Percentiles rank a stretch among this genome's conserved stretches.
Conservation (phyloP, 306 rosid species). For the Vachellia collinsii region DNA sequence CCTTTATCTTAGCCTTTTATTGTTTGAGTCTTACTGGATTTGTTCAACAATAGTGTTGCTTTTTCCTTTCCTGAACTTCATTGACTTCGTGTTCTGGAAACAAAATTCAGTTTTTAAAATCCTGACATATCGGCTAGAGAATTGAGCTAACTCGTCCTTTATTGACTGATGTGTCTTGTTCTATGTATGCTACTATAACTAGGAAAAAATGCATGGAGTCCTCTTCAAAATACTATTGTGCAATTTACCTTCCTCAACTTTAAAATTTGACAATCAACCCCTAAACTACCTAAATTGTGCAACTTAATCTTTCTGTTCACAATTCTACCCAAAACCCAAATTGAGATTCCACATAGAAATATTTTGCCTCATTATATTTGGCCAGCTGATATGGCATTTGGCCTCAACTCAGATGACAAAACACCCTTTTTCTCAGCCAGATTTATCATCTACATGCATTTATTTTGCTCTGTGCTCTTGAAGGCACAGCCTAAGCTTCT, state of each 20-base stretch:
- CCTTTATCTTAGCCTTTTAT: background rate
- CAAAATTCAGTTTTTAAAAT: background rate
- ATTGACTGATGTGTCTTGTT: slow-evolving; percentile 5
- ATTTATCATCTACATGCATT: background rate
- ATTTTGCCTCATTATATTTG: background rate
- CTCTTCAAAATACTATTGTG: background rate
- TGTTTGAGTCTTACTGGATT: background rate
- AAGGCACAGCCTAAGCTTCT: background rate
- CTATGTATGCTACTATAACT: background rate
- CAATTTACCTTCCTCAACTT: background rate
- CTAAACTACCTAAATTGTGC: background rate
- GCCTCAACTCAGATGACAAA: no score
- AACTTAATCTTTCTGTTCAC: background rate
- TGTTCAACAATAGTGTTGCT: background rate
- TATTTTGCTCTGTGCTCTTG: background rate
- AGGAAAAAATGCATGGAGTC: background rate
- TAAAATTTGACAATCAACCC: background rate
- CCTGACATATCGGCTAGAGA: background rate
- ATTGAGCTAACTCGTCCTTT: background rate
- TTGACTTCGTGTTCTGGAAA: background rate
- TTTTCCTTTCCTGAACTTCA: background rate
- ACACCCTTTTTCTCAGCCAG: background rate
- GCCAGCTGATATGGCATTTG: background rate
- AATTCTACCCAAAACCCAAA: background rate
- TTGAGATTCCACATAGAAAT: background rate